These are phyloP conservation scores for Trichoderma parareesei DNA, from an alignment of 495 filamentous ascomycete species.

Conservation along the genomic window DNA sequence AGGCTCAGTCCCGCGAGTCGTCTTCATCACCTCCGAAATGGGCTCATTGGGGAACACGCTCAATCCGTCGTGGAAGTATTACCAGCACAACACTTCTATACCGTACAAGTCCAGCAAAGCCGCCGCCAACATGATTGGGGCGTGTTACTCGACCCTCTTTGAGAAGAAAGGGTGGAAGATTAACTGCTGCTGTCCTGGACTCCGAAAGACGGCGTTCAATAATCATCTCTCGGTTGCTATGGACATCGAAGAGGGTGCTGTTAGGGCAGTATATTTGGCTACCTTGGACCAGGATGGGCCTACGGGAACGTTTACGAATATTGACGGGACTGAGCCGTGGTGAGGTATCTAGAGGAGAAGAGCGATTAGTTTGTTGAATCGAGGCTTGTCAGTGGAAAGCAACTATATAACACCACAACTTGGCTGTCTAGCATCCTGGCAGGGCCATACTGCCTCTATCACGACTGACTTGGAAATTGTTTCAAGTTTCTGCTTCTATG, in stretches of 20 bases:
- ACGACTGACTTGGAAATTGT: too few relatives aligned
- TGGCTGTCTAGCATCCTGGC: too few relatives aligned
- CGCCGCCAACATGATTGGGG: constrained; percentile 34
- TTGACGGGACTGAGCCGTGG: constrained; percentile 15
- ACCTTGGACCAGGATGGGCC: constrained; percentile 18
- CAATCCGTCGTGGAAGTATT: constrained; percentile 9
- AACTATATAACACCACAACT: background rate
- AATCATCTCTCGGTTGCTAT: background rate
- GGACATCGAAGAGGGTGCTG: constrained; percentile 15
- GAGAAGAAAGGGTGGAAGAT: constrained; percentile 21
- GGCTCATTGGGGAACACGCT: constrained; percentile 21
- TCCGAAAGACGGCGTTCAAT: constrained; percentile 19
- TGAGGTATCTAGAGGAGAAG: background rate
- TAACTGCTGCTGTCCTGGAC: constrained; percentile 20
- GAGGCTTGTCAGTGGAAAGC: background rate
- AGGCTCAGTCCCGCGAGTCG: constrained; percentile 26
- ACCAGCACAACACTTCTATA: constrained; percentile 14
- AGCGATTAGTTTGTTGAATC: background rate
- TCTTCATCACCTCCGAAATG: constrained; percentile 32
- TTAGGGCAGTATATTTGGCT: constrained; percentile 16
- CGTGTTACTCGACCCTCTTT: constrained; percentile 14
- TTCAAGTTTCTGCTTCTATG: too few relatives aligned
- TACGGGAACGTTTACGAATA: constrained; percentile 17
- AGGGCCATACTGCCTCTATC: too few relatives aligned
- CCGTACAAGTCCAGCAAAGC: constrained; percentile 30